Evolutionary conservation across 108 stramenopile species (phyloP).

Genomic region (Seminavis robusta): DNA sequence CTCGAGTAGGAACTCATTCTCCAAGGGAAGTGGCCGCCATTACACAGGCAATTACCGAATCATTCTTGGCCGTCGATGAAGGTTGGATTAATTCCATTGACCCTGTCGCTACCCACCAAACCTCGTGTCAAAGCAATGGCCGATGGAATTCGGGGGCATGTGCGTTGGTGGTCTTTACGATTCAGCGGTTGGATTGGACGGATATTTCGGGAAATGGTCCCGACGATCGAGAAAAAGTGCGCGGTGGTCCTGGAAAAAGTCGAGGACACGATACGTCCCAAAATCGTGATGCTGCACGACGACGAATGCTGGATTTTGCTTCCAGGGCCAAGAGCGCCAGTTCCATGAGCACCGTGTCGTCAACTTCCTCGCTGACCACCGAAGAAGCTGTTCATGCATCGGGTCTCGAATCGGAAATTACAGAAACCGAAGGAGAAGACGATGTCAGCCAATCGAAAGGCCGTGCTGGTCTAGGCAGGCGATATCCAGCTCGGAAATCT

Average conservation of each 20-base stretch:
- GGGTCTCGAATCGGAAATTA: slow-evolving; percentile 67
- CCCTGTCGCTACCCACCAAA: slow-evolving; percentile 76
- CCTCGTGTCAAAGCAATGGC: slow-evolving; percentile 74
- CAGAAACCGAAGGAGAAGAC: slow-evolving; percentile 77
- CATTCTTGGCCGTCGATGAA: slow-evolving; percentile 80
- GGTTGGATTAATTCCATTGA: slow-evolving; percentile 88
- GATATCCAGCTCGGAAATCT: slow-evolving; percentile 19
- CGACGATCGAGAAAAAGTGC: slow-evolving; percentile 34
- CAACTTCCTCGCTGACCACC: slow-evolving; percentile 63
- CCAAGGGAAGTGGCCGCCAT: slow-evolving; percentile 66
- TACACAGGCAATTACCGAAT: slow-evolving; percentile 67
- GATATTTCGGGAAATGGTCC: slow-evolving; percentile 28
- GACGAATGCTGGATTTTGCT: slow-evolving; percentile 70
- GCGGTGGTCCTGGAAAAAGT: slow-evolving; percentile 34
- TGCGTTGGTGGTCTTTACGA: slow-evolving; percentile 66
- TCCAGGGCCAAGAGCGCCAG: slow-evolving; percentile 61
- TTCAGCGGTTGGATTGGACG: slow-evolving; percentile 79
- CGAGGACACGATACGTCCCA: slow-evolving; percentile 64
- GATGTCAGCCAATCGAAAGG: slow-evolving; percentile 37
- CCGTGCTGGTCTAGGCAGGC: slow-evolving; percentile 22
- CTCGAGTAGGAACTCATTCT: slow-evolving; percentile 61
- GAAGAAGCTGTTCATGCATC: slow-evolving; percentile 52
- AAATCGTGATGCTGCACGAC: slow-evolving; percentile 73
- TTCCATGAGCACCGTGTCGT: slow-evolving; percentile 68
- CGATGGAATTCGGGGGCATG: slow-evolving; percentile 88